Evolutionary conservation across 306 rosid species (phyloP), one percentile per base, ranked within the genome.

Genomic region (Ammopiptanthus mongolicus): DNA sequence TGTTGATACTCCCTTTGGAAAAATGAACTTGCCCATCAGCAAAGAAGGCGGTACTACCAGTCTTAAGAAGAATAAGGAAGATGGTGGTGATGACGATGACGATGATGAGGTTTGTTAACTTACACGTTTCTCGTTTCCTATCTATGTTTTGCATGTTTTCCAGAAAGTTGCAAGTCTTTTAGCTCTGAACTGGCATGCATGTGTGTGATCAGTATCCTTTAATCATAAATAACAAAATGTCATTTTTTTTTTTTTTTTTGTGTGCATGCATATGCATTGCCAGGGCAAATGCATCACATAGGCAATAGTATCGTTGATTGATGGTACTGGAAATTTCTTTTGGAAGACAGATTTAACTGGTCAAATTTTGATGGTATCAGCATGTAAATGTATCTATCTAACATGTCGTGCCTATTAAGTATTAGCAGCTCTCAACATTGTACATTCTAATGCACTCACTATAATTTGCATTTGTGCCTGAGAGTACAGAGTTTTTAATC

Each of bases 1-100:
- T 84, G 97, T 88, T 34, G 97, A 96, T 74, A 96, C 97, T 12
- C 99, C 99, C 50, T 96, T 92, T 46, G 99, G 99, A 69, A 77
- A 88, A 63, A 92, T 92, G 98, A 90, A 96, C 73, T 75, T 96
- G 80, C 99, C 99, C 62, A 86, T 96, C 65, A 80, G 81, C 89
- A 96, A 85, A 83, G 97, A 87, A 81, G 98, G 97, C 6, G 99
- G 99, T 42, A 96, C 98, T 29, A 96, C 99, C 31, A 88, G 88
- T 73, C 88, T 92, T 59, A 92, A 89, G 92, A 92, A 96, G 84
- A 86, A 74, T 58, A 88, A 78, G 82, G 91, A 84, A 80, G 98
- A 87, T 59, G 84, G 96, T 0, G 95, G 84, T 0, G 86, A 84
- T 0, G 92, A 87, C 0, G 92, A 89, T 0, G 93, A 91, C 0